These are phyloP conservation scores for Aspergillus arachidicola DNA, from an alignment of 2,329 filamentous ascomycete genomes.

Conservation along the genomic window DNA sequence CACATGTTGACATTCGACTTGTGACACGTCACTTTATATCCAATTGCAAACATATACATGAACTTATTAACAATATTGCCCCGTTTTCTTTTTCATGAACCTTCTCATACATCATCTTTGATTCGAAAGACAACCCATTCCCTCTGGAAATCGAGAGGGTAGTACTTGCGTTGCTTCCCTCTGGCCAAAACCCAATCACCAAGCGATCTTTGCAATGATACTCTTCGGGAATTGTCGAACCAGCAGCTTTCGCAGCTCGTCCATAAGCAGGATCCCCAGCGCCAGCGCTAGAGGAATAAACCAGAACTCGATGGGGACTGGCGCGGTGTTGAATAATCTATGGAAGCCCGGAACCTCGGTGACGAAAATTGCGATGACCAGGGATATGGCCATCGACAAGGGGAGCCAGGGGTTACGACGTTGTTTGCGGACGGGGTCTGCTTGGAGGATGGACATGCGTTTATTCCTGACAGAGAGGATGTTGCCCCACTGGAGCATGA, in stretches of 20 bases:
- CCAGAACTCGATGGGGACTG: constrained; percentile 57
- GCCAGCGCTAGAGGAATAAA: constrained; percentile 55
- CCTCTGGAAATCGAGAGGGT: not conserved
- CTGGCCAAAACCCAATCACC: constrained; percentile 36
- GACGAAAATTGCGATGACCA: constrained; percentile 57
- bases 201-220: constrained; percentile 51
- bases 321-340: constrained; percentile 51
- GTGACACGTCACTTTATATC: not conserved
- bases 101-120: not conserved
- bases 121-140: not conserved
- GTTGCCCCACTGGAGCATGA: constrained; percentile 59
- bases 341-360: constrained; percentile 56
- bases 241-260: constrained; percentile 56
- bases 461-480: constrained; percentile 56
- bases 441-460: constrained; percentile 55
- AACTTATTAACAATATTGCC: not conserved
- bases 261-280: constrained; percentile 54
- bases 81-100: not conserved
- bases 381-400: constrained; percentile 49
- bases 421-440: constrained; percentile 51
- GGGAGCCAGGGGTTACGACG: constrained; percentile 56
- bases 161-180: not conserved
- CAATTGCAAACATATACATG: not conserved
- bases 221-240: constrained; percentile 52
- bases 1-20: not conserved